phyloP scores from a whole-genome alignment of 768 basidiomycete genomes.

The Phallus indusiatus region DNA sequence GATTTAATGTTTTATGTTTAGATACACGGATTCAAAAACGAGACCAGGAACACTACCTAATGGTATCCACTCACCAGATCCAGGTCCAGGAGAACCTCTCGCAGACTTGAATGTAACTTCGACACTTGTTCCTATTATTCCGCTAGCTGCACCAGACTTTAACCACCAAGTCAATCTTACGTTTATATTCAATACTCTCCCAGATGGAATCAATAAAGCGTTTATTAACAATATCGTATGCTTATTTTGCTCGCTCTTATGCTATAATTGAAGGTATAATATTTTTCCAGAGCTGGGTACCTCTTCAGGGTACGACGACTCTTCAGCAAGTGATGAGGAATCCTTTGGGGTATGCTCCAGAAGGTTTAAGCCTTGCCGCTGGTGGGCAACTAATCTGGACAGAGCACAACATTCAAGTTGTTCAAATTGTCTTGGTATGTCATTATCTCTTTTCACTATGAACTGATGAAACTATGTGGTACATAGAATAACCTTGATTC shows the following conservation, averaged over 20 bases:
- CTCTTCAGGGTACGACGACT: background rate
- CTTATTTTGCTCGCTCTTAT: background rate
- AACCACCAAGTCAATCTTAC: constrained; percentile 8
- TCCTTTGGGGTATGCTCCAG: background rate
- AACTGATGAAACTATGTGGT: background rate
- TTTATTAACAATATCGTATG: constrained; percentile 23
- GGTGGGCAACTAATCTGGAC: constrained; percentile 13
- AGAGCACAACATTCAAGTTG: constrained; percentile 2
- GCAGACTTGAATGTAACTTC: background rate
- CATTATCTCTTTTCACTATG: background rate
- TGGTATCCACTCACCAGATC: background rate
- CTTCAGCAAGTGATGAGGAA: background rate
- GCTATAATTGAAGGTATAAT: too few species aligned
- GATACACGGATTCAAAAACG: constrained; percentile 8
- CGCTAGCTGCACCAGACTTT: constrained; percentile 1
- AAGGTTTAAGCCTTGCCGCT: background rate
- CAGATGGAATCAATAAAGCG: constrained; percentile 17
- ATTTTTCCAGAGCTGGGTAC: constrained; percentile 5
- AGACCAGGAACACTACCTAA: background rate
- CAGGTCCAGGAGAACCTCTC: constrained; percentile 1
- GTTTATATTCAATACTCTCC: constrained; percentile 17
- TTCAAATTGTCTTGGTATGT: constrained; percentile 11
- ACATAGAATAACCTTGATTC: constrained; percentile 10
- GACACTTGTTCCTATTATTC: background rate
- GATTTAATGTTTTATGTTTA: background rate